phyloP scores from a whole-genome alignment of 805 yeast species.

The Yueomyces sp. region DNA sequence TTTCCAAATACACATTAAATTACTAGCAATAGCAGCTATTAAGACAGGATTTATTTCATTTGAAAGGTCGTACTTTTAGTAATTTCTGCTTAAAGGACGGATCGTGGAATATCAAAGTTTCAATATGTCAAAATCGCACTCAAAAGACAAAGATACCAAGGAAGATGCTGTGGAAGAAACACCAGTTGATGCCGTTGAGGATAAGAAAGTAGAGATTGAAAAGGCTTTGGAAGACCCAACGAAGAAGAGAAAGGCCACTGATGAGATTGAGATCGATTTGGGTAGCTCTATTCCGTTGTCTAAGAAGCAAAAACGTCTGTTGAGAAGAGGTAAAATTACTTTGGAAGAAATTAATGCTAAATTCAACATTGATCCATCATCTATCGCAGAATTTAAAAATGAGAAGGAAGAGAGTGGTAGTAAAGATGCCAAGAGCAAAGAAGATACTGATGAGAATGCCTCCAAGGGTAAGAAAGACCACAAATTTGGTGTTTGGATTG shows the following conservation, averaged over 20 bases:
- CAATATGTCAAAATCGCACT: too few species aligned
- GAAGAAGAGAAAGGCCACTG: slow-evolving; percentile 27
- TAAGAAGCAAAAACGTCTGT: slow-evolving; percentile 76
- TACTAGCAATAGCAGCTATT: too few species aligned
- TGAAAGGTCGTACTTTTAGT: too few species aligned
- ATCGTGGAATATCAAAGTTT: too few species aligned
- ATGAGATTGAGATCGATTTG: slow-evolving; percentile 57
- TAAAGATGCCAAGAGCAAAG: slow-evolving; percentile 22
- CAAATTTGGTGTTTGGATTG: slow-evolving; percentile 82
- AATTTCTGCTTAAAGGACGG: too few species aligned
- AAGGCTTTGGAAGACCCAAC: slow-evolving; percentile 24
- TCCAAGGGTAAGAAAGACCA: slow-evolving; percentile 26
- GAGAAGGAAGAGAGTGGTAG: slow-evolving; percentile 21
- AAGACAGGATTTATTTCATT: too few species aligned
- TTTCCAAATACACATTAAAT: too few species aligned
- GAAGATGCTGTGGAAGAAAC: neutral
- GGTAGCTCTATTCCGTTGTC: slow-evolving; percentile 70
- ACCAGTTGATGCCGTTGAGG: neutral
- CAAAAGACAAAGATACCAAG: neutral
- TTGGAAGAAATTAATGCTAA: slow-evolving; percentile 35
- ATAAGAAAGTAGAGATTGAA: slow-evolving; percentile 13
- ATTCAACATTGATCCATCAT: slow-evolving; percentile 21
- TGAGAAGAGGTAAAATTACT: slow-evolving; percentile 64
- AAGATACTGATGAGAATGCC: slow-evolving; percentile 4
- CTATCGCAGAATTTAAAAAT: slow-evolving; percentile 25